phyloP scores from a whole-genome alignment of 306 rosid species.

The Quercus dentata region DNA sequence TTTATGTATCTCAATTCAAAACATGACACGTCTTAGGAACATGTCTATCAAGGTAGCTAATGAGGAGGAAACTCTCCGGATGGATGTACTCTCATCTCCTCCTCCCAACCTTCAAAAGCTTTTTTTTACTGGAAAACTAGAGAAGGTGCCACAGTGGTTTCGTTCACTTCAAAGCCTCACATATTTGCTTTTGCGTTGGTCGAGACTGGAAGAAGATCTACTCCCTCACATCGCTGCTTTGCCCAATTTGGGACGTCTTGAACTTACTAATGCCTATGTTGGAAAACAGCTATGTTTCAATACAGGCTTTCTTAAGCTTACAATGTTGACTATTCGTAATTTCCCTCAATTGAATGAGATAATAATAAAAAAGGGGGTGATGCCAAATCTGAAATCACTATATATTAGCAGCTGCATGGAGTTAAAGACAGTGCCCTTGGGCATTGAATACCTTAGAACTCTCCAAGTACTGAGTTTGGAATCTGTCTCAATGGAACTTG shows the following conservation, averaged over 20 bases:
- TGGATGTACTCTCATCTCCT: neutral
- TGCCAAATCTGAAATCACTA: neutral
- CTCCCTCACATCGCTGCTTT: neutral
- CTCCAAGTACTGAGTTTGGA: too few species aligned
- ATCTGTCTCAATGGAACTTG: too few species aligned
- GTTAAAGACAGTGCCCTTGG: neutral
- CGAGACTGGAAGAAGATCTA: neutral
- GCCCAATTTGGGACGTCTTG: neutral
- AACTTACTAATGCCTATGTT: neutral
- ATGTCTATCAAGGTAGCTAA: neutral
- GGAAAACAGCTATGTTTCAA: neutral
- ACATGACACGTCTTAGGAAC: neutral
- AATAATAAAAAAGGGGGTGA: neutral
- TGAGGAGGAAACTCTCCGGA: neutral
- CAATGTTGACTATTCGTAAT: neutral
- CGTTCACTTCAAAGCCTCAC: neutral
- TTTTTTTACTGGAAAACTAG: neutral
- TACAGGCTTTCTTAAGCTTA: neutral
- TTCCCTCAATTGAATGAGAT: neutral
- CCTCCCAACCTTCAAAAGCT: neutral
- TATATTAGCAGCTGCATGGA: neutral
- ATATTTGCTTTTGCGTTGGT: neutral
- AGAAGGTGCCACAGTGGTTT: neutral
- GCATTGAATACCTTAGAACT: neutral
- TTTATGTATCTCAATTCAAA: slow-evolving; percentile 3